Percentiles rank a stretch among this genome's conserved stretches.
Conservation (phyloP, 257 asterid species). For the Fraxinus excelsior region DNA sequence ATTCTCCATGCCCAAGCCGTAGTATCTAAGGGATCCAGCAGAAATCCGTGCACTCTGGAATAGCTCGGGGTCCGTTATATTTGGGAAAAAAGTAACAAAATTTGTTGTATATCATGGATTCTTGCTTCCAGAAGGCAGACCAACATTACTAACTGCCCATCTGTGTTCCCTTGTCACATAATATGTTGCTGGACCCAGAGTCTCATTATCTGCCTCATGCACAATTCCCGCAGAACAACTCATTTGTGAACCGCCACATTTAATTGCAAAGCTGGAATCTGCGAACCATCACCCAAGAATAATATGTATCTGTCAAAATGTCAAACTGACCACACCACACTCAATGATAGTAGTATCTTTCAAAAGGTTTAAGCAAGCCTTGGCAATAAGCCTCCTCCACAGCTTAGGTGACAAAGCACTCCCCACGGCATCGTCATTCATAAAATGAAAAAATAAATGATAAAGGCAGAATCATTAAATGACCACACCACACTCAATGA, state of each 20-base stretch:
- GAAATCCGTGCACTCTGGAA: slow-evolving; percentile 66
- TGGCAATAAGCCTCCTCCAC: no score
- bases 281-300: slow-evolving; percentile 19
- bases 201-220: slow-evolving; percentile 53
- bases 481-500: no score
- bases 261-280: slow-evolving; percentile 72
- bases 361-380: no score
- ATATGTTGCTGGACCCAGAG: slow-evolving; percentile 73
- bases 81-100: no score
- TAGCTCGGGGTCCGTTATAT: slow-evolving; percentile 45
- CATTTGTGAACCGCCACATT: slow-evolving; percentile 64
- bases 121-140: slow-evolving; percentile 50
- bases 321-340: no score
- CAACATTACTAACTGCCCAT: slow-evolving; percentile 90
- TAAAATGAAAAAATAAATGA: no score
- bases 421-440: no score
- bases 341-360: no score
- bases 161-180: slow-evolving; percentile 41
- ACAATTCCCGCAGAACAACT: slow-evolving; percentile 35
- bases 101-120: slow-evolving; percentile 34
- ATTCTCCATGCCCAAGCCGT: slow-evolving; percentile 75
- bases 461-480: no score
- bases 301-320: no score
- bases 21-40: slow-evolving; percentile 81
- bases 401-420: no score